phyloP scores from a whole-genome alignment of 2,329 filamentous ascomycete species.

The Venturia effusa region DNA sequence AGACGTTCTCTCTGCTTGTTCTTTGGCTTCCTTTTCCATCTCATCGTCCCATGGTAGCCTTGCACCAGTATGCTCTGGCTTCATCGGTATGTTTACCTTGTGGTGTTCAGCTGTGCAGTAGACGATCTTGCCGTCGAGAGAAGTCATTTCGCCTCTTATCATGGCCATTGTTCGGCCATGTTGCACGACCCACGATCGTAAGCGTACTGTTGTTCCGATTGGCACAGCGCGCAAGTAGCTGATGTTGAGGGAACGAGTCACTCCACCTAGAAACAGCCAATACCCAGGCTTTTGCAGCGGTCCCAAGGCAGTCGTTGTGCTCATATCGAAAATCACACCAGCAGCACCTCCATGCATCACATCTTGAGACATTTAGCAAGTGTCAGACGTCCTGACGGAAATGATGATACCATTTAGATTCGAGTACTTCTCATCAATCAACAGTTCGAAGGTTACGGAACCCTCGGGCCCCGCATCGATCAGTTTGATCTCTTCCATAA shows the following conservation, averaged over 20 bases:
- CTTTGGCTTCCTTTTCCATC: slow-evolving; percentile 20
- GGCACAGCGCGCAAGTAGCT: slow-evolving; percentile 41
- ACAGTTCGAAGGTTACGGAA: slow-evolving; percentile 24
- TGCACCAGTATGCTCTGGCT: slow-evolving; percentile 27
- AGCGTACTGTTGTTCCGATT: slow-evolving; percentile 32
- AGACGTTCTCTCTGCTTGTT: neutral
- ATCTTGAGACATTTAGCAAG: slow-evolving; percentile 15
- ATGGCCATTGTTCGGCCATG: slow-evolving; percentile 42
- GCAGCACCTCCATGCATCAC: slow-evolving; percentile 31
- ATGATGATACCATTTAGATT: slow-evolving; percentile 25
- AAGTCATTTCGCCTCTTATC: slow-evolving; percentile 39
- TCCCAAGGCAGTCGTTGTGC: slow-evolving; percentile 38
- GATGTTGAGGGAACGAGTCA: slow-evolving; percentile 40
- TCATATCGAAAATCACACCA: slow-evolving; percentile 30
- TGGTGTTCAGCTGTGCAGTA: slow-evolving; percentile 44
- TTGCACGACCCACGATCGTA: slow-evolving; percentile 33
- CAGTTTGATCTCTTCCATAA: slow-evolving; percentile 27
- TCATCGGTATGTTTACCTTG: slow-evolving; percentile 36
- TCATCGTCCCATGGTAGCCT: slow-evolving; percentile 35
- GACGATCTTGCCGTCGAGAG: slow-evolving; percentile 34
- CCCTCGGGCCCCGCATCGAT: slow-evolving; percentile 26
- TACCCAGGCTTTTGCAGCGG: slow-evolving; percentile 37
- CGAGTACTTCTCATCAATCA: slow-evolving; percentile 25
- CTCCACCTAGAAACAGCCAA: slow-evolving; percentile 43
- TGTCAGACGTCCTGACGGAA: neutral